Evolutionary conservation across 2,329 filamentous ascomycete species (phyloP).

Genomic region (Colletotrichum limetticola): DNA sequence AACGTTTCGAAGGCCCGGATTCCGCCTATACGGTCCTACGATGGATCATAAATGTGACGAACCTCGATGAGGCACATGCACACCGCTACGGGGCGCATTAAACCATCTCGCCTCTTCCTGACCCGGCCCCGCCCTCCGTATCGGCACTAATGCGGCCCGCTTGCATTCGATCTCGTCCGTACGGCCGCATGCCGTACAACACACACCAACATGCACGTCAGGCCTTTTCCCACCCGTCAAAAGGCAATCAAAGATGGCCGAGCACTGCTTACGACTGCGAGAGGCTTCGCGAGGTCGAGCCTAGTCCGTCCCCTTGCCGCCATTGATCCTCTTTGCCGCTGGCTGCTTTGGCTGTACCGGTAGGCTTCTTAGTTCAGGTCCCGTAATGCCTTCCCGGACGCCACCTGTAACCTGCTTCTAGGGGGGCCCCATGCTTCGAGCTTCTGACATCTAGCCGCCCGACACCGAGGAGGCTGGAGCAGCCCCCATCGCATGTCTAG

Average conservation of each 20-base stretch:
- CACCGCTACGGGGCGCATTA: constrained; percentile 10
- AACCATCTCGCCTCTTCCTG: background rate
- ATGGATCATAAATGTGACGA: background rate
- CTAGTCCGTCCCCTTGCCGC: background rate
- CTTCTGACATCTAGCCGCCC: background rate
- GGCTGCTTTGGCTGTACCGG: constrained; percentile 5
- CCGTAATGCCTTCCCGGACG: constrained; percentile 6
- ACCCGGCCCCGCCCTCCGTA: constrained; percentile 11
- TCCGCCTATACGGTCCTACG: background rate
- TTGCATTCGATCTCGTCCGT: constrained; percentile 17
- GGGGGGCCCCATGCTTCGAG: background rate
- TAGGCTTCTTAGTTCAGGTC: constrained; percentile 7
- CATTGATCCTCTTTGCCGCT: constrained; percentile 3
- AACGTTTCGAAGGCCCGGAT: background rate
- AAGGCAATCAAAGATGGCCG: background rate
- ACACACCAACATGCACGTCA: constrained; percentile 18
- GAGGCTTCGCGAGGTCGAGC: background rate
- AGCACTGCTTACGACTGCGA: background rate
- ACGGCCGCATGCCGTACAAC: constrained; percentile 28
- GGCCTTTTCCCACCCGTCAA: constrained; percentile 6
- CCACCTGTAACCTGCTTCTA: background rate
- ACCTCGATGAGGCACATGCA: constrained; percentile 7
- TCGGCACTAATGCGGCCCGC: constrained; percentile 31
- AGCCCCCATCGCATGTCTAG: background rate
- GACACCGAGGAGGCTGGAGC: background rate